Evolutionary conservation across 2,329 filamentous ascomycete species (phyloP), one percentile per base, ranked within the genome.

Genomic region (Ceratocystis papillata): DNA sequence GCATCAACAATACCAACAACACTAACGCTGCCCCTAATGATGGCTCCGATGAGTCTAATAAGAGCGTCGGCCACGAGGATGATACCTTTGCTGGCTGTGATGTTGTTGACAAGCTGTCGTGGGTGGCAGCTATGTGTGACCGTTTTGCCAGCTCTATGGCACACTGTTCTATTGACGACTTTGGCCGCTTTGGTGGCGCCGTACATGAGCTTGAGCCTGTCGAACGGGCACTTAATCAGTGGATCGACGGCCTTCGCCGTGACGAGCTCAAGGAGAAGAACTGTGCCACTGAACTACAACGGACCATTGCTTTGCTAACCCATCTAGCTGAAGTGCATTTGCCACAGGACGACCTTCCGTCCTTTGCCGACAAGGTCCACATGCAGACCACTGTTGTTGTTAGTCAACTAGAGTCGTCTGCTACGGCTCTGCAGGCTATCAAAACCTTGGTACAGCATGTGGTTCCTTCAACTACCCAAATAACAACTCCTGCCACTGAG

Each of bases 201-300:
- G 76, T 94, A 67, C 89, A 90, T 71, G 94, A 97, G 74, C 79
- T 97, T 63, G 90, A 96, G 73, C 90, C 92, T 0, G 90, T 97
- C 10, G 94, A 99, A 76, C 83, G 91, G 67, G 89, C 89, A 0
- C 77, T 97, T 62, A 96, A 96, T 72, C 83, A 83, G 65, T 96
- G 91, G 84, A 89, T 97, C 66, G 92, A 96, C 69, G 85, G 85
- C 5, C 74, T 96, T 65, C 87, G 90, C 69, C 86, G 85, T 64
- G 91, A 96, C 70, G 91, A 96, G 66, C 78, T 97, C 62, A 91
- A 91, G 75, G 88, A 93, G 76, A 85, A 87, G 74, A 87, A 90
- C 71, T 91, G 91, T 72, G 86, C 89, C 0, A 84, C 84, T 28
- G 90, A 96, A 73, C 79, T 97, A 46, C 87, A 93, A 71, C 85